Base-by-base conservation (phyloP, 257 asterid species). In the Pogostemon cablin region DNA sequence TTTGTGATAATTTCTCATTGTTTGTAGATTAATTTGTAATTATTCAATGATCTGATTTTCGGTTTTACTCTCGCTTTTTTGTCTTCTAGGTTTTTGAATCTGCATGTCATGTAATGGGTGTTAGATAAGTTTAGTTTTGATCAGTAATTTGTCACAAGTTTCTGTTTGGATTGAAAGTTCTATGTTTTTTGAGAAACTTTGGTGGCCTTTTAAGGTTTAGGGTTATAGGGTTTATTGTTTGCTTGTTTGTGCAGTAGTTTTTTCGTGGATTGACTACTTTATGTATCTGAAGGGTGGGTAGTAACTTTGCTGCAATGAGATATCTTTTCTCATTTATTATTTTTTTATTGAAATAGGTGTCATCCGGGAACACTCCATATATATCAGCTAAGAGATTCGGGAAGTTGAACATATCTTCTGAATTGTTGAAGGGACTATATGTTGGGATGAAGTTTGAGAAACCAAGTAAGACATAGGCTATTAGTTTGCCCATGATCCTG, bases 401-500 rank as follows among this genome's bases (percentile, higher is more conserved):
- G 86, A 96, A 93, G 78, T 83, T 91, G 86, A 78, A 85, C 66
- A 80, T 91, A 72, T 82, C 96, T 4, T 79, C 82, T 0, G 96
- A 93, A 57, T 52, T 93, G 74, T 69, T 91, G 71, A 87, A 85
- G 84, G 99, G 99, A 9, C 75, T 93, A 40, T 93, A 89, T 64
- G 78, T 85, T 10, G 96, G 81, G 77, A 93, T 91, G 98, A 78
- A 82, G 77, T 93, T 93, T 62, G 95, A 89, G 76, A 82, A 81
- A 69, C 96, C 99, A 7, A 91, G 98, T 76, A 88, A 86, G 78
- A 91, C 89, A 41, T 98, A 93, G 69, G 91, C 81, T 2, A 79
- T 85, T 7, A 91, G 96, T 81, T 84, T 93, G 85, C 99, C 99
- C 17, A 91, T 93, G 99, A 93, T 93, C 53, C 66, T 93, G 76